phyloP scores from a whole-genome alignment of 129 eudicot genomes.

The Artemisia argyi region DNA sequence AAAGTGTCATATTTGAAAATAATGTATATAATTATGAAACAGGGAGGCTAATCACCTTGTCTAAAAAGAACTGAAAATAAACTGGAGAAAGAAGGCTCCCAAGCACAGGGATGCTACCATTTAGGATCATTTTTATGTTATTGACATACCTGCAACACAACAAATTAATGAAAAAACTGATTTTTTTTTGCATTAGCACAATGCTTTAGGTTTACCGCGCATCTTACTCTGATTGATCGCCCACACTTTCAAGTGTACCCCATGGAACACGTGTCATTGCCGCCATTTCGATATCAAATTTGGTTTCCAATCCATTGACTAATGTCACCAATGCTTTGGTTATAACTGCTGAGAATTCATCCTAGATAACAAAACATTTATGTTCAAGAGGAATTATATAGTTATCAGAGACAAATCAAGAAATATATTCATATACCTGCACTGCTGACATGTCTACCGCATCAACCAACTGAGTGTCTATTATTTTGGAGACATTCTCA shows the following conservation, averaged over 20 bases:
- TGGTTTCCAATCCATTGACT: constrained; percentile 89
- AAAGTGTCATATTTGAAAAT: constrained; percentile 8
- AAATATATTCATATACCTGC: constrained; percentile 52
- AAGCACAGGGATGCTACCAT: constrained; percentile 80
- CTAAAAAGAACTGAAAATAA: constrained; percentile 91
- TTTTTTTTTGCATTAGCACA: background rate
- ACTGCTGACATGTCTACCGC: constrained; percentile 91
- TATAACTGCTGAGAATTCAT: constrained; percentile 91
- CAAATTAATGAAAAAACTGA: constrained; percentile 7
- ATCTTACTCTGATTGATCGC: constrained; percentile 95
- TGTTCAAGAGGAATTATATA: constrained; percentile 9
- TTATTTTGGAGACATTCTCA: constrained; percentile 84
- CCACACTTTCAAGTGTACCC: constrained; percentile 98
- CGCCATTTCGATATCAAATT: constrained; percentile 96
- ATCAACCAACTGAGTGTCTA: constrained; percentile 72
- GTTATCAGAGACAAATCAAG: constrained; percentile 13
- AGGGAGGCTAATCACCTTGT: constrained; percentile 58
- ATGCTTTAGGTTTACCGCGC: constrained; percentile 2
- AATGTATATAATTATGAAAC: constrained; percentile 15
- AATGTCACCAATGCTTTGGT: constrained; percentile 84
- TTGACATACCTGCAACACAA: constrained; percentile 79
- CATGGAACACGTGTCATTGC: constrained; percentile 98
- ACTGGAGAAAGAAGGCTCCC: constrained; percentile 90
- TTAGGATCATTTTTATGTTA: constrained; percentile 74
- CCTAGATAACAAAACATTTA: constrained; percentile 45